Percentiles rank a stretch among this genome's conserved stretches.
Conservation (phyloP, 176 grass and related monocot genomes). For the Paspalum vaginatum region DNA sequence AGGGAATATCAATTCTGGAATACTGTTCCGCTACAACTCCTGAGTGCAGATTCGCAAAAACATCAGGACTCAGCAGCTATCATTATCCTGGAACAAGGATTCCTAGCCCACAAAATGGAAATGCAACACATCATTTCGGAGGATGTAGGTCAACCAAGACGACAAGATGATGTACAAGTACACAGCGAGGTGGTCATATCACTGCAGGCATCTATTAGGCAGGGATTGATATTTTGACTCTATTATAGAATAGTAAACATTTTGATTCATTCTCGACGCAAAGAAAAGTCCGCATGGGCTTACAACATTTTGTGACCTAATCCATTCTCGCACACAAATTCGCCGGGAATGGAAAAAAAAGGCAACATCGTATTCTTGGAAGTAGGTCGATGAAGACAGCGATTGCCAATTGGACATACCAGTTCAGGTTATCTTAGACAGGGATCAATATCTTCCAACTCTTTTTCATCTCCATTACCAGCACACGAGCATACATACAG, state of each 20-base stretch:
- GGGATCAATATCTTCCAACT: neutral
- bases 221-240: neutral
- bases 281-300: neutral
- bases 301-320: constrained; percentile 15
- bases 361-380: too few relatives aligned
- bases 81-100: neutral
- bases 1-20: neutral
- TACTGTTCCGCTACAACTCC: neutral
- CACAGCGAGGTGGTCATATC: neutral
- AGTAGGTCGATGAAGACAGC: too few relatives aligned
- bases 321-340: neutral
- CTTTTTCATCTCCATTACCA: neutral
- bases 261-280: neutral
- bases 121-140: neutral
- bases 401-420: neutral
- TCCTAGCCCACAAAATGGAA: neutral
- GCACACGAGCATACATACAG: constrained; percentile 8
- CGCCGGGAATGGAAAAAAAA: neutral
- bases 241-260: too few relatives aligned
- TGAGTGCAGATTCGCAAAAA: neutral
- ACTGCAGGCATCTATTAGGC: neutral
- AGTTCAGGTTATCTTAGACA: neutral
- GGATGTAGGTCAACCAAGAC: neutral
- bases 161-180: neutral
- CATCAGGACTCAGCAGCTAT: neutral